Percentiles rank a stretch among this genome's conserved stretches.
These are phyloP conservation scores for Clonostachys sp. DNA, from an alignment of 2,329 filamentous ascomycete species.

Conservation along the genomic window DNA sequence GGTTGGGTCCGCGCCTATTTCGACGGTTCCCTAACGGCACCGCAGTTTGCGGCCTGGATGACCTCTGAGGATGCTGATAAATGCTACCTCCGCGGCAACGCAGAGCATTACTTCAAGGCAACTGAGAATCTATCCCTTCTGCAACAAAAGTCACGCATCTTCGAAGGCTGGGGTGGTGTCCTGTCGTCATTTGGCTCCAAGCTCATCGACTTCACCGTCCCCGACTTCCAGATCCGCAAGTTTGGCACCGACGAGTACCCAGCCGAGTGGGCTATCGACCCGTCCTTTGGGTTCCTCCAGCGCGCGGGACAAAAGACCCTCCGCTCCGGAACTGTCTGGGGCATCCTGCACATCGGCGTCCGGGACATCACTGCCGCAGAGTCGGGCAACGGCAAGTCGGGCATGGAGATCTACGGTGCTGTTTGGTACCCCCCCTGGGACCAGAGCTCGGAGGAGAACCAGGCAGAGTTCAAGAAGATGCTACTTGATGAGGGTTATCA, in stretches of 20 bases:
- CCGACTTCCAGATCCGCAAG: not conserved
- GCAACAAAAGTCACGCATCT: not conserved
- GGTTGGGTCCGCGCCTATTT: not conserved
- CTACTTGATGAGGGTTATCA: slow-evolving; percentile 1
- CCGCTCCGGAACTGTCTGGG: not conserved
- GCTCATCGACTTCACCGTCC: slow-evolving; percentile 1
- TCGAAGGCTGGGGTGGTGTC: slow-evolving; percentile 1
- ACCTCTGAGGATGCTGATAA: not conserved
- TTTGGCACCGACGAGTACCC: slow-evolving; percentile 1
- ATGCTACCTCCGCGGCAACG: not conserved
- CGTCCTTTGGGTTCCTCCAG: not conserved
- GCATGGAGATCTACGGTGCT: not conserved
- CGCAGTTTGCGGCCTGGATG: slow-evolving; percentile 1
- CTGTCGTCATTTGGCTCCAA: not conserved
- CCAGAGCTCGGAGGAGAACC: not conserved
- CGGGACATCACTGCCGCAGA: not conserved
- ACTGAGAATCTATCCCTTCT: not conserved
- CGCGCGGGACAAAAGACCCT: not conserved
- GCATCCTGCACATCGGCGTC: slow-evolving; percentile 1
- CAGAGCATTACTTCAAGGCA: slow-evolving; percentile 1
- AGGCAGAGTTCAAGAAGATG: not conserved
- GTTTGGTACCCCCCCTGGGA: slow-evolving; percentile 1
- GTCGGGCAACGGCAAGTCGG: not conserved
- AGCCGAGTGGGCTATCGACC: not conserved
- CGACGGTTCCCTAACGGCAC: not conserved